phyloP scores from a whole-genome alignment of 164 flowering plant genomes.

The Annona squamosa region DNA sequence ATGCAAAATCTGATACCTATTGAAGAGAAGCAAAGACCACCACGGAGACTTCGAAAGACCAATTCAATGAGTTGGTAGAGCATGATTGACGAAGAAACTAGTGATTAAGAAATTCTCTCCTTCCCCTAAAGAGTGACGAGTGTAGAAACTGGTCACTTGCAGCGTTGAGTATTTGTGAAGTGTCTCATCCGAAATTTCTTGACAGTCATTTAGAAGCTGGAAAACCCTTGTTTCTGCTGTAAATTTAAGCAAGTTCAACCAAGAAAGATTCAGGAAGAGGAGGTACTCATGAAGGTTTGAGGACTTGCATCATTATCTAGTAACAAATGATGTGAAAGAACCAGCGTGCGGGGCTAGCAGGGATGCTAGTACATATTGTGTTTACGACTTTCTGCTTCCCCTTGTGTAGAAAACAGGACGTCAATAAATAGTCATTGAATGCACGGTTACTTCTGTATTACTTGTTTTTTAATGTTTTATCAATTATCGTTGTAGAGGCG shows the following conservation, averaged over 20 bases:
- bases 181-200: neutral
- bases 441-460: neutral
- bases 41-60: constrained; percentile 10
- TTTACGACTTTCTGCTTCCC: neutral
- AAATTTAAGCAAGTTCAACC: neutral
- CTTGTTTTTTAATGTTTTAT: no score
- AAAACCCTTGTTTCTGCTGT: neutral
- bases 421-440: neutral
- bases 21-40: constrained; percentile 13
- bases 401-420: neutral
- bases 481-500: no score
- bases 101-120: neutral
- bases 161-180: neutral
- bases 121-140: neutral
- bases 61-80: constrained; percentile 9
- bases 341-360: neutral
- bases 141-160: neutral
- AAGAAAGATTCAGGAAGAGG: neutral
- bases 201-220: neutral
- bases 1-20: constrained; percentile 12
- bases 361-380: neutral
- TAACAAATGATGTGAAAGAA: neutral
- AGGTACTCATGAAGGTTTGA: neutral
- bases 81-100: neutral
- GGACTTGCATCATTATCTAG: neutral